Evolutionary conservation across 2,329 filamentous ascomycete species (phyloP), one percentile per base, ranked within the genome.

Genomic region (Curvularia sp.): DNA sequence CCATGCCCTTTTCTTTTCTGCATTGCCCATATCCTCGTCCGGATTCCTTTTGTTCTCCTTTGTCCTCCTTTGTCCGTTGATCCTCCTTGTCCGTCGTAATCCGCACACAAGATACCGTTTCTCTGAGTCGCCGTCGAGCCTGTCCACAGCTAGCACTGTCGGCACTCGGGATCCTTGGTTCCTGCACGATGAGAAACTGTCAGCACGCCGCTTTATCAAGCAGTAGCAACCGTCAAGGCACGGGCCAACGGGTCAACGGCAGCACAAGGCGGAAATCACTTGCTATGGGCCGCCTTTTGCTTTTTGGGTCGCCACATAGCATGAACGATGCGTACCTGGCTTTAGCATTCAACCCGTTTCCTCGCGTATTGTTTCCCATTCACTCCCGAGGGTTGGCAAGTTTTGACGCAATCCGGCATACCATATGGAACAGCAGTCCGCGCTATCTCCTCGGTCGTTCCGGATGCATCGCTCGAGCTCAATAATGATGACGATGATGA

Each of bases 231-330:
- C 65, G 60, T 57, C 59, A 59, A 60, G 57, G 54, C 68, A 27
- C 13, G 18, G 32, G 30, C 46, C n/a, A 19, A 34, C 39, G 21
- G 39, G 3, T 15, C 39, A 55, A 36, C 41, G 57, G 53, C 46
- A 23, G 30, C 32, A 45, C 50, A 54, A 61, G 57, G 66, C 63
- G 52, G 55, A 64, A 50, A 71, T 70, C 71, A 71, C 66, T 69
- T 52, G 62, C 60, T 60, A 54, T 56, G 30, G 55, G 48, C 30
- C 54, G 54, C 56, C 55, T 66, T 41, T 55, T 58, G 55, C 57
- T 54, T 49, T 41, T 12, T 38, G 23, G 50, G 15, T 49, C n/a
- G 25, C 43, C 34, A 36, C 57, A 43, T 48, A 45, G 54, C 41
- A 25, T 58, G 47, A 61, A 64, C 54, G 63, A 63, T 63, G 59